Percentiles rank a stretch among this genome's conserved stretches.
phyloP scores from a whole-genome alignment of 139 green algal species.

The Eudorina sp. region DNA sequence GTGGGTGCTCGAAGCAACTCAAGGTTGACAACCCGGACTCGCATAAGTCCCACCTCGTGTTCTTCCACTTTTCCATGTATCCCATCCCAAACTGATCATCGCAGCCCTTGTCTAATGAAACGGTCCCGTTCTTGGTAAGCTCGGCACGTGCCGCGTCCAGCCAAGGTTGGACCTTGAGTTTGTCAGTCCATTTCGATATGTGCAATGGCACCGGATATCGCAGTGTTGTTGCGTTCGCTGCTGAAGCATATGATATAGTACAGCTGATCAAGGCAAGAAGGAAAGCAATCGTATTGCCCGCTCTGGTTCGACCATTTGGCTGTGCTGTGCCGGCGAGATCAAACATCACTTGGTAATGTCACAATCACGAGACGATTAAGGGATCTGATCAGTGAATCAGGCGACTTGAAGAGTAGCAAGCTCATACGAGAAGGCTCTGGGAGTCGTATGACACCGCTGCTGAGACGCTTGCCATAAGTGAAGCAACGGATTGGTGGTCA shows the following conservation, averaged over 20 bases:
- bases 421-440: no score
- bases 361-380: no score
- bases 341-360: no score
- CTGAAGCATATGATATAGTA: not conserved
- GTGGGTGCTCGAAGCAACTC: constrained; percentile 23
- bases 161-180: constrained; percentile 6
- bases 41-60: not conserved
- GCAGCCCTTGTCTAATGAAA: not conserved
- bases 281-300: no score
- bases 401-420: no score
- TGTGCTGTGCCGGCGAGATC: no score
- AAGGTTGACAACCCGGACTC: not conserved
- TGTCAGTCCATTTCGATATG: not conserved
- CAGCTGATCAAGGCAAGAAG: not conserved
- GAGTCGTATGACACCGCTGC: no score
- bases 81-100: constrained; percentile 20
- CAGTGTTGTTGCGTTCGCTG: not conserved
- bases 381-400: no score
- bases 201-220: constrained; percentile 9
- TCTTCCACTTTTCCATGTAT: constrained; percentile 13
- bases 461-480: no score
- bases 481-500: no score
- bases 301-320: no score
- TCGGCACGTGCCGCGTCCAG: not conserved
- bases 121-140: constrained; percentile 15